A percentile compares a stretch with the other conserved stretches of the same genome.
Evolutionary conservation across 75 land plant genomes (phyloP).

Genomic region (Cunninghamia lanceolata): DNA sequence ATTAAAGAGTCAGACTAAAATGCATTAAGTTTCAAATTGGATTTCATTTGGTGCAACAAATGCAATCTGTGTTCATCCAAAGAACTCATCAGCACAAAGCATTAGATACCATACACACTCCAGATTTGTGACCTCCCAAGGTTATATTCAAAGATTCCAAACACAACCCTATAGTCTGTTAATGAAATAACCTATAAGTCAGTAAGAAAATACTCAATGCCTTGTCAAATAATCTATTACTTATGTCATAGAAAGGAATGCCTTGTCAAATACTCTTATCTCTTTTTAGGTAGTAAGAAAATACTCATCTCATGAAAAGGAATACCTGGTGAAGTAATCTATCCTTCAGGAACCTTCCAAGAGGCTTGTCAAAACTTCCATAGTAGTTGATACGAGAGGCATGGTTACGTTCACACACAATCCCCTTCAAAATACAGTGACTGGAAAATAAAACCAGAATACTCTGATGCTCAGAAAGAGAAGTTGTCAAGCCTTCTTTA

Average conservation of each 20-base stretch:
- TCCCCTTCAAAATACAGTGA: slow-evolving; percentile 51
- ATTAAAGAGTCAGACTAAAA: neutral
- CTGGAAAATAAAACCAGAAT: slow-evolving; percentile 79
- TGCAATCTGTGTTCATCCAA: neutral
- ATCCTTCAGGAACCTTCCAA: slow-evolving; percentile 75
- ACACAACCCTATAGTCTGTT: neutral
- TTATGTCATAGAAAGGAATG: slow-evolving; percentile 9
- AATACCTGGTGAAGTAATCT: slow-evolving; percentile 65
- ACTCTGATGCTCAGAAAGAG: slow-evolving; percentile 48
- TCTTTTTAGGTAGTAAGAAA: neutral
- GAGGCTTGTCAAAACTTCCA: slow-evolving; percentile 78
- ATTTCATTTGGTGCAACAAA: neutral
- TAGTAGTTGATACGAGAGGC: slow-evolving; percentile 83
- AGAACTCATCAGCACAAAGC: neutral
- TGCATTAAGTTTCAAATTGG: neutral
- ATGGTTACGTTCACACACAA: slow-evolving; percentile 67
- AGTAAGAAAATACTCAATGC: slow-evolving; percentile 22
- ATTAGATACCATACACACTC: neutral
- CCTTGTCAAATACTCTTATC: slow-evolving; percentile 72
- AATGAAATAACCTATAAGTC: neutral
- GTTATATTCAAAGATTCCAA: neutral
- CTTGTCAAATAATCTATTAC: slow-evolving; percentile 54
- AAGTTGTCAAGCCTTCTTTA: neutral
- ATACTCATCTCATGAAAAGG: neutral
- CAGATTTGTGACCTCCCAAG: neutral